Percentiles rank a stretch among this genome's conserved stretches.
Conservation (phyloP, 2,329 filamentous ascomycete species). For the Fusarium buharicum region DNA sequence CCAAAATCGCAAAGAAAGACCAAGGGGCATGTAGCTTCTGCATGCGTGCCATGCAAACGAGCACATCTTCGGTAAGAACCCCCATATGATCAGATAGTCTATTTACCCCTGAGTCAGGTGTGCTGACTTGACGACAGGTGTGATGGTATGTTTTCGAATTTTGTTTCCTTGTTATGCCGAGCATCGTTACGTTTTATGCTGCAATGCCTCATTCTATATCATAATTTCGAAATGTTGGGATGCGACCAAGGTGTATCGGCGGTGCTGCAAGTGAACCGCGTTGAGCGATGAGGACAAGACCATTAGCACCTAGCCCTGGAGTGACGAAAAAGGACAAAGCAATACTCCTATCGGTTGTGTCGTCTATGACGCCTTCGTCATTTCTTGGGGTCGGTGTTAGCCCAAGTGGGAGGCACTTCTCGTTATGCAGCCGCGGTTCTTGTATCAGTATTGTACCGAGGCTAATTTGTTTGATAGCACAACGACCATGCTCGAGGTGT, state of each 20-base stretch:
- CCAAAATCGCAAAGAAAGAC: slow-evolving; percentile 73
- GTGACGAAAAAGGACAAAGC: background rate
- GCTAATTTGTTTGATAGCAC: slow-evolving; percentile 63
- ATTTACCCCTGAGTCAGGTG: background rate
- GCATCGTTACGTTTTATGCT: background rate
- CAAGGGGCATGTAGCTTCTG: slow-evolving; percentile 84
- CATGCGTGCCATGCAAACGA: slow-evolving; percentile 86
- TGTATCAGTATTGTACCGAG: background rate
- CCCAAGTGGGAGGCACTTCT: background rate
- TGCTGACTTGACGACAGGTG: slow-evolving; percentile 57
- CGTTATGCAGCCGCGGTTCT: background rate
- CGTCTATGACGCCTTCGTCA: background rate
- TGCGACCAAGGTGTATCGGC: background rate
- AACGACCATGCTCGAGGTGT: slow-evolving; percentile 82
- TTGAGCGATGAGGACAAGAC: background rate
- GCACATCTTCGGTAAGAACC: slow-evolving; percentile 75
- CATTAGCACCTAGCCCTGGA: background rate
- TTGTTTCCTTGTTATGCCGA: slow-evolving; percentile 8
- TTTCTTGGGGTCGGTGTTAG: background rate
- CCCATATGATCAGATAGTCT: background rate
- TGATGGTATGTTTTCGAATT: slow-evolving; percentile 66
- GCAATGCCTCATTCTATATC: background rate
- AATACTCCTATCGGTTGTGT: background rate
- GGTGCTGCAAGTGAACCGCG: background rate
- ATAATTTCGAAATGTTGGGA: background rate